Evolutionary conservation across 257 asterid genomes (phyloP).

Genomic region (Rehmannia glutinosa): DNA sequence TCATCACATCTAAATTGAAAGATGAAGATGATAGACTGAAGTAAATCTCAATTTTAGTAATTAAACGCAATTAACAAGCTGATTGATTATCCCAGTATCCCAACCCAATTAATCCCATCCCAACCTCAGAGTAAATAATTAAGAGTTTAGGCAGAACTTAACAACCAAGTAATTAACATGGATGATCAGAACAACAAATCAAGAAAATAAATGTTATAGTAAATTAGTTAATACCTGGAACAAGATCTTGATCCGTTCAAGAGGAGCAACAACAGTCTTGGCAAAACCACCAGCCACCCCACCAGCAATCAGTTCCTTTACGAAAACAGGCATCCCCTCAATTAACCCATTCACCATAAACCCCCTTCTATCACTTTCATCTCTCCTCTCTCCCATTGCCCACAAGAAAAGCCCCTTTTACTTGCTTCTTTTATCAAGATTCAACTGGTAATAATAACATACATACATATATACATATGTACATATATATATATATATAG

Average conservation of each 20-base stretch:
- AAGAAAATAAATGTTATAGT: neutral
- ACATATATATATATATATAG: neutral
- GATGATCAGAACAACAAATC: neutral
- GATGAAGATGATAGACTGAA: too few species aligned
- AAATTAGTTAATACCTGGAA: conserved; percentile 79
- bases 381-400: conserved; percentile 55
- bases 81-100: too few species aligned
- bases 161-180: neutral
- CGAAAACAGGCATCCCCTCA: conserved; percentile 66
- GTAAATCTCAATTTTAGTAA: neutral
- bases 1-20: too few species aligned
- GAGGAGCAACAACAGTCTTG: conserved; percentile 89
- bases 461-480: neutral
- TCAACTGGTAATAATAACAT: too few species aligned
- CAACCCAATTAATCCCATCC: neutral
- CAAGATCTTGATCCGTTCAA: conserved; percentile 92
- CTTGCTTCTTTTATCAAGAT: neutral
- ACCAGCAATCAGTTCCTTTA: conserved; percentile 86
- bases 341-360: conserved; percentile 39
- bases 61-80: neutral
- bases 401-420: conserved; percentile 6
- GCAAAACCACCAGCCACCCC: conserved; percentile 96
- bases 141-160: neutral
- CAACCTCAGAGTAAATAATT: neutral
- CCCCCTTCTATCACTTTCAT: conserved; percentile 23